These are phyloP conservation scores for Cytospora leucostoma DNA, from an alignment of 2,329 filamentous ascomycete species.

Conservation along the genomic window DNA sequence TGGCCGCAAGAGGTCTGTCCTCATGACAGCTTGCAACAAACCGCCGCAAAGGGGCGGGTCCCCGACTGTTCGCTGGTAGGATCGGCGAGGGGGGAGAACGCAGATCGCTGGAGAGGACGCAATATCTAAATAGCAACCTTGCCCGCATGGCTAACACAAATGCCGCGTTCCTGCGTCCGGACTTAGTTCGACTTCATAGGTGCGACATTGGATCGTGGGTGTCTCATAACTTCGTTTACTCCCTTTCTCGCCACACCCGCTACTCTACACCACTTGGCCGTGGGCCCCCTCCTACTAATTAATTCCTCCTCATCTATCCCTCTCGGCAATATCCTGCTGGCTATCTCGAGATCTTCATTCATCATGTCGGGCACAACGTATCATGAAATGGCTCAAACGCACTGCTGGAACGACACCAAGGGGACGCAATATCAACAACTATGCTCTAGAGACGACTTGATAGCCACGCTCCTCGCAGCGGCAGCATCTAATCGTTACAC, in stretches of 20 bases:
- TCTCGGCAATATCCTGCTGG: constrained; percentile 1
- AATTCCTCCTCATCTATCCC: constrained; percentile 1
- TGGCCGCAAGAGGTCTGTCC: background rate
- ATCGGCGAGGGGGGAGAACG: background rate
- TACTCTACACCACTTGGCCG: constrained; percentile 9
- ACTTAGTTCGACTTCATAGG: constrained; percentile 9
- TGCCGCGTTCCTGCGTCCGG: constrained; percentile 16
- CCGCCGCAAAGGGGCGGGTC: background rate
- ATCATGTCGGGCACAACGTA: constrained; percentile 8
- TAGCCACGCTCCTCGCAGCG: constrained; percentile 20
- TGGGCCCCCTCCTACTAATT: background rate
- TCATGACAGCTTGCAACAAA: background rate
- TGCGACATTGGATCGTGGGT: constrained; percentile 22
- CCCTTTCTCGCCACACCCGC: constrained; percentile 15
- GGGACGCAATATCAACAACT: constrained; percentile 7
- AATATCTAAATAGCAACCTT: constrained; percentile 16
- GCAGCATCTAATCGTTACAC: constrained; percentile 25
- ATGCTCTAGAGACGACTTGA: constrained; percentile 16
- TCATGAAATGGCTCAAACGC: constrained; percentile 20
- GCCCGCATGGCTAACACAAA: constrained; percentile 2
- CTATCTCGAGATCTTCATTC: background rate
- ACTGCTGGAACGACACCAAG: background rate
- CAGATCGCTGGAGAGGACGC: background rate
- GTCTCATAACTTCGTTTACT: constrained; percentile 16
- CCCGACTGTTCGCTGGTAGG: background rate